Evolutionary conservation across 75 land plant species (phyloP).

Genomic region (Picea sitchensis): DNA sequence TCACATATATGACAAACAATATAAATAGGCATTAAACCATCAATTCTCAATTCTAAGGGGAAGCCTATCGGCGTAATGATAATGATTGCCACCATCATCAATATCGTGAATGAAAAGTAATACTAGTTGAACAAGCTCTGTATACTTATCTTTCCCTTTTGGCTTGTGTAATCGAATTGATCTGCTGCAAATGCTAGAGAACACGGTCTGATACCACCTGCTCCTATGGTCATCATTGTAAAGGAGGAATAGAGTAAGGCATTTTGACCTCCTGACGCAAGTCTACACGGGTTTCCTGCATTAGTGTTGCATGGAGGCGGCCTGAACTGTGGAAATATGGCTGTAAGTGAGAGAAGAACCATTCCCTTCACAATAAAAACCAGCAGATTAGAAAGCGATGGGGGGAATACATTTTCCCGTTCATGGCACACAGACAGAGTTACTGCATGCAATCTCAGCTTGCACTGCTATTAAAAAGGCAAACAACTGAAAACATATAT

Average conservation of each 20-base stretch:
- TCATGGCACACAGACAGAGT: no score
- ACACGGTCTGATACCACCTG: conserved; percentile 67
- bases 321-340: conserved; percentile 41
- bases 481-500: no score
- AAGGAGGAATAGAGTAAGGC: conserved; percentile 30
- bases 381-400: no score
- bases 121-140: conserved; percentile 80
- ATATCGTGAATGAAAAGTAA: conserved; percentile 44
- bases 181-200: conserved; percentile 68
- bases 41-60: no score
- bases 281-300: conserved; percentile 14
- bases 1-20: no score
- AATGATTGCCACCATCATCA: conserved; percentile 43
- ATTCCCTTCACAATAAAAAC: conserved; percentile 42
- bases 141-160: conserved; percentile 39
- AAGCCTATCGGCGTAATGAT: no score
- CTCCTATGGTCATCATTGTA: conserved; percentile 36
- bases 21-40: no score
- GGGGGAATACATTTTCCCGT: no score
- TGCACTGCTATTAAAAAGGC: no score
- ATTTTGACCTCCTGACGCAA: conserved; percentile 29
- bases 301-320: conserved; percentile 40
- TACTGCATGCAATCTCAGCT: no score
- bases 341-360: conserved; percentile 44
- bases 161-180: conserved; percentile 55